phyloP scores from a whole-genome alignment of 2,329 filamentous ascomycete species.

The Cercospora sesami region DNA sequence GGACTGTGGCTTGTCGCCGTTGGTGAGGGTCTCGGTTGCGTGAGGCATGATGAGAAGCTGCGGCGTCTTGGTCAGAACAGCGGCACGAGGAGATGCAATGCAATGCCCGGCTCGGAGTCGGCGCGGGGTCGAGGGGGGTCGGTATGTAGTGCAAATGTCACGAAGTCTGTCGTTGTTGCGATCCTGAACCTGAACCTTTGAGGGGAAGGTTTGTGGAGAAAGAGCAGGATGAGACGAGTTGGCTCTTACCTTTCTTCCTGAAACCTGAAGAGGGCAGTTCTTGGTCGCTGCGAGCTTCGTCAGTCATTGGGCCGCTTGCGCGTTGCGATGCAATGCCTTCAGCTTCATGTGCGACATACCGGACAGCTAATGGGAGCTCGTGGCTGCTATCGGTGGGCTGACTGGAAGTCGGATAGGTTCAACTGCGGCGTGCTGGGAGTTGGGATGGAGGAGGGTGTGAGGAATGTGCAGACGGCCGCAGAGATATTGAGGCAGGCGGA shows the following conservation, averaged over 20 bases:
- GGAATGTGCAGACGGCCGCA: not conserved
- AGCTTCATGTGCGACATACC: not conserved
- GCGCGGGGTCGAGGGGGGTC: not conserved
- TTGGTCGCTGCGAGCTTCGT: not conserved
- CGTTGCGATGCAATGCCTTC: not conserved
- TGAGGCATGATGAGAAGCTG: constrained; percentile 48
- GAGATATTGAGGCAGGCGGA: not conserved
- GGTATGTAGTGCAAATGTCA: not conserved
- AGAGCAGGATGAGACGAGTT: not conserved
- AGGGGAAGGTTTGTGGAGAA: not conserved
- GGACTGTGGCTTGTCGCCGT: constrained; percentile 53
- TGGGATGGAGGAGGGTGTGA: not conserved
- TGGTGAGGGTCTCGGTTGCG: constrained; percentile 49
- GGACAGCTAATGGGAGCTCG: not conserved
- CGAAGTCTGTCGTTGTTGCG: not conserved
- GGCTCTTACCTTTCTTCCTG: not conserved
- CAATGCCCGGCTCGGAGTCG: not conserved
- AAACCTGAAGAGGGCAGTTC: not conserved
- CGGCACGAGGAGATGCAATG: not conserved
- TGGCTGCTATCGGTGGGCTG: not conserved
- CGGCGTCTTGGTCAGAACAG: not conserved
- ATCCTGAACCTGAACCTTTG: not conserved
- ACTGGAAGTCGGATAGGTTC: not conserved
- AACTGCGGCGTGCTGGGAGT: not conserved
- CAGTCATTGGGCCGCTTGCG: not conserved